phyloP scores from a whole-genome alignment of 176 grass and related monocot species.

The Cymbopogon citratus region DNA sequence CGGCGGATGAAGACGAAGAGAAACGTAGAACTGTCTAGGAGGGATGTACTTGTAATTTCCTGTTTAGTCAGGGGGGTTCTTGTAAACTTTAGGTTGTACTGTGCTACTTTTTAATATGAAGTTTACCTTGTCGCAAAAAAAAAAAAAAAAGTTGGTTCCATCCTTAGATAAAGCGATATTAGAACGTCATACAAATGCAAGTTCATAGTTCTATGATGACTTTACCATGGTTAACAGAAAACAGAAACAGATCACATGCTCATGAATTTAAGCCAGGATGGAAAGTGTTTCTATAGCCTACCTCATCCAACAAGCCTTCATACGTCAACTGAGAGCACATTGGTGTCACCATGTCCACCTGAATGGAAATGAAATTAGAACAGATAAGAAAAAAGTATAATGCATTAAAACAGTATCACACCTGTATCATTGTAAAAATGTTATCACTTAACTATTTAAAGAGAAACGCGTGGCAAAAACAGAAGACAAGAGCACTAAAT shows the following conservation, averaged over 20 bases:
- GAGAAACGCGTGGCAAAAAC: neutral
- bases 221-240: neutral
- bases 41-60: too few relatives aligned
- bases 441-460: neutral
- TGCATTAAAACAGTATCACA: neutral
- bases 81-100: too few relatives aligned
- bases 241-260: neutral
- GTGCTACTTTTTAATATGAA: too few relatives aligned
- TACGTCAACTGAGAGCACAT: slow-evolving; percentile 97
- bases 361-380: slow-evolving; percentile 13
- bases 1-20: too few relatives aligned
- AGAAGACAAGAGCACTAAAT: neutral
- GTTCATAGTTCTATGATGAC: neutral
- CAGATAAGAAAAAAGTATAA: slow-evolving; percentile 16
- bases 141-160: too few relatives aligned
- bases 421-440: neutral
- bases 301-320: slow-evolving; percentile 97
- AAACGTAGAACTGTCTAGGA: too few relatives aligned
- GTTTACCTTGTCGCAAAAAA: too few relatives aligned
- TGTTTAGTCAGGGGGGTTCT: too few relatives aligned
- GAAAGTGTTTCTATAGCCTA: slow-evolving; percentile 17
- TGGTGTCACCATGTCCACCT: slow-evolving; percentile 98
- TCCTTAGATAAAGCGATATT: neutral
- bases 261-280: neutral
- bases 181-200: neutral